Evolutionary conservation across 2,329 filamentous ascomycete species (phyloP).

Genomic region (Penicillium sp.): DNA sequence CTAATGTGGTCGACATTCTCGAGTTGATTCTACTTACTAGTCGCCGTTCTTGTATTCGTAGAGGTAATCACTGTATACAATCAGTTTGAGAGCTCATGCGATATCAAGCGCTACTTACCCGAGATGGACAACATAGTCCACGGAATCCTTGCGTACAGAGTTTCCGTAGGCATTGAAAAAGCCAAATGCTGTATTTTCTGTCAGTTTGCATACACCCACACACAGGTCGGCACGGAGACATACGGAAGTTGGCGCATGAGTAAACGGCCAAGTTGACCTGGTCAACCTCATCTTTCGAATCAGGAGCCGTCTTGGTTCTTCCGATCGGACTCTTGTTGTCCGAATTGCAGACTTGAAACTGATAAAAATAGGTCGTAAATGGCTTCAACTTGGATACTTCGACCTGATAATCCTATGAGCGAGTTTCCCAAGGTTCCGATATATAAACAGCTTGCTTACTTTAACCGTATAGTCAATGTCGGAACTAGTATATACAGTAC

Average conservation of each 20-base stretch:
- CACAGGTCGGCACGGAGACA: slow-evolving; percentile 26
- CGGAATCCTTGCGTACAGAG: slow-evolving; percentile 61
- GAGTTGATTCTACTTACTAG: slow-evolving; percentile 11
- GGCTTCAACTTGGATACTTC: slow-evolving; percentile 66
- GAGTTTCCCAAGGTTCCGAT: slow-evolving; percentile 1
- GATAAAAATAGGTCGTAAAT: slow-evolving; percentile 68
- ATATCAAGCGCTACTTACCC: slow-evolving; percentile 11
- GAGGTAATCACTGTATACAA: slow-evolving; percentile 60
- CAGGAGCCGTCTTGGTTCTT: slow-evolving; percentile 71
- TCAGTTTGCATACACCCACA: background rate
- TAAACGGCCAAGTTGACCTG: slow-evolving; percentile 69
- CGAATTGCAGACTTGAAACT: slow-evolving; percentile 70
- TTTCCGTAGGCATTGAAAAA: slow-evolving; percentile 67
- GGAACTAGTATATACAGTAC: slow-evolving; percentile 69
- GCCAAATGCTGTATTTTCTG: slow-evolving; percentile 48
- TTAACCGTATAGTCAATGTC: slow-evolving; percentile 79
- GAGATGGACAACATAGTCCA: slow-evolving; percentile 64
- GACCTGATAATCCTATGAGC: slow-evolving; percentile 11
- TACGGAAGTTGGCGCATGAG: slow-evolving; percentile 71
- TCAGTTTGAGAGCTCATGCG: background rate
- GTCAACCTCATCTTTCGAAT: slow-evolving; percentile 58
- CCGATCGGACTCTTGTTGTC: slow-evolving; percentile 66
- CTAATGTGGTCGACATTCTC: slow-evolving; percentile 8
- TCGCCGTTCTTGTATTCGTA: slow-evolving; percentile 62
- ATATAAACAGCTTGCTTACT: slow-evolving; percentile 42